Conservation (phyloP, 2,329 filamentous ascomycete species). For the Arthrobotrys sinensis region DNA sequence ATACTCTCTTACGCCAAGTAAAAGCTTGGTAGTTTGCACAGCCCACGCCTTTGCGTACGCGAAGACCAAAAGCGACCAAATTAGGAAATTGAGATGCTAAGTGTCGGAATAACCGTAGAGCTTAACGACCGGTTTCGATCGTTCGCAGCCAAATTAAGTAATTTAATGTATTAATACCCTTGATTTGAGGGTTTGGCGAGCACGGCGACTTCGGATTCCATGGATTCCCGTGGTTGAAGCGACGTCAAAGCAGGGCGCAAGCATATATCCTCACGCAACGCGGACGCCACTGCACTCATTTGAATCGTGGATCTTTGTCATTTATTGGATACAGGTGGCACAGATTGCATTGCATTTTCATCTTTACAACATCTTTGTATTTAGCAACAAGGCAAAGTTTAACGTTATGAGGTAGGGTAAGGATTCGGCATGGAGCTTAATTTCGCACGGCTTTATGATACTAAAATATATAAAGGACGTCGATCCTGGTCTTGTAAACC, state of each 20-base stretch:
- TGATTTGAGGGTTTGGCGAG: not conserved
- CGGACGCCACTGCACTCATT: not conserved
- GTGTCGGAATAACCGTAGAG: slow-evolving; percentile 3
- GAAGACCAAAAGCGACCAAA: slow-evolving; percentile 25
- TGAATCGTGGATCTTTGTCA: not conserved
- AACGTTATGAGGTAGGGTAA: not conserved
- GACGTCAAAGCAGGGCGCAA: not conserved
- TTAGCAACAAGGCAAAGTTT: not conserved
- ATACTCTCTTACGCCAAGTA: slow-evolving; percentile 6
- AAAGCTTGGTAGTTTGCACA: slow-evolving; percentile 16
- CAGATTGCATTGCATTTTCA: not conserved
- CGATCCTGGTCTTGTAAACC: no score
- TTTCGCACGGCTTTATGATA: not conserved
- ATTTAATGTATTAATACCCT: not conserved
- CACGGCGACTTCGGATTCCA: slow-evolving; percentile 1
- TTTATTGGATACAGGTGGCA: not conserved
- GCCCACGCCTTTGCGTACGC: slow-evolving; percentile 12
- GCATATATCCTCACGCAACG: not conserved
- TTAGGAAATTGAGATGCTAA: slow-evolving; percentile 18
- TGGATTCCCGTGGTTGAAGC: not conserved
- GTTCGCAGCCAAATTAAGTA: not conserved
- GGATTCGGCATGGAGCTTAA: no score
- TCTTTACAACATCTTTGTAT: not conserved
- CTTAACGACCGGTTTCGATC: not conserved
- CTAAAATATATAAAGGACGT: not conserved